These are phyloP conservation scores for Suhomyces canberraensis DNA, from an alignment of 805 yeast genomes.

Conservation along the genomic window DNA sequence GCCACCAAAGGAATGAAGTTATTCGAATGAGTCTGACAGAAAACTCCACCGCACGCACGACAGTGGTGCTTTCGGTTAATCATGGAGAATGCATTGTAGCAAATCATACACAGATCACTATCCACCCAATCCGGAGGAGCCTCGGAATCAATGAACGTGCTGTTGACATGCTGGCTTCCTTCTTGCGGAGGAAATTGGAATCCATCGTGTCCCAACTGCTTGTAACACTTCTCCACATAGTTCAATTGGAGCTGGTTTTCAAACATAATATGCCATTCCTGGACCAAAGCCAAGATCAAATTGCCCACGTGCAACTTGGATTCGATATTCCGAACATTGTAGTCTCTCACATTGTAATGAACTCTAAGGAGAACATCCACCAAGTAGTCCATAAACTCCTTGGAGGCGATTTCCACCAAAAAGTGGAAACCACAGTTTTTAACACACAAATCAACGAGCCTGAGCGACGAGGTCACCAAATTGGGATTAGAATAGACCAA, in stretches of 20 bases:
- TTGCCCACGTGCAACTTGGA: constrained; percentile 47
- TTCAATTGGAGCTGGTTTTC: constrained; percentile 60
- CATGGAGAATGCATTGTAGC: constrained; percentile 75
- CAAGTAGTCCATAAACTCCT: constrained; percentile 82
- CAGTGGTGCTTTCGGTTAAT: constrained; percentile 94
- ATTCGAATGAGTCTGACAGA: constrained; percentile 80
- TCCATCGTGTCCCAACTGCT: constrained; percentile 58
- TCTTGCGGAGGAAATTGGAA: constrained; percentile 58
- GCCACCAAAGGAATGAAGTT: constrained; percentile 69
- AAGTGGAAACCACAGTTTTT: constrained; percentile 92
- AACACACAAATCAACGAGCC: constrained; percentile 78
- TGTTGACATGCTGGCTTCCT: constrained; percentile 29
- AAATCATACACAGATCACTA: constrained; percentile 91
- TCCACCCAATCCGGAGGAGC: constrained; percentile 99
- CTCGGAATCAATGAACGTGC: constrained; percentile 70
- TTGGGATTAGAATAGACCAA: constrained; percentile 68
- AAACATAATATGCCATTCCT: constrained; percentile 76
- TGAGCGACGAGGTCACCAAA: constrained; percentile 69
- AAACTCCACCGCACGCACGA: constrained; percentile 95
- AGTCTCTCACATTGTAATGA: constrained; percentile 33
- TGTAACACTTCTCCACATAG: constrained; percentile 62
- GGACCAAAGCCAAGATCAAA: constrained; percentile 60
- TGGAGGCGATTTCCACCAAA: constrained; percentile 69
- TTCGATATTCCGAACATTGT: constrained; percentile 14
- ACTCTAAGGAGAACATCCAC: constrained; percentile 44